Conservation (phyloP, 371 early-diverging fungal genomes). For the Conidiobolus incongruus region DNA sequence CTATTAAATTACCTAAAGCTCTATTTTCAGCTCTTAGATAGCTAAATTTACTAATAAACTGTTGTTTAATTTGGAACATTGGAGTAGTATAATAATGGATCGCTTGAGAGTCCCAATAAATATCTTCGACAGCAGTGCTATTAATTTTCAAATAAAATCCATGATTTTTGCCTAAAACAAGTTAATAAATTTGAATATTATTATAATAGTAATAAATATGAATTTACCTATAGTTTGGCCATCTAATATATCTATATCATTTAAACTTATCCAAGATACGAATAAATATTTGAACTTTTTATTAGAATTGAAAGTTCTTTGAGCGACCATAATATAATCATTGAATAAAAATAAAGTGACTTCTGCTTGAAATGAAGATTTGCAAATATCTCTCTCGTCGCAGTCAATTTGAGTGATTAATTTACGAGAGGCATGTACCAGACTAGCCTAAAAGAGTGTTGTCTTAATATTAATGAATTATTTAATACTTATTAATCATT, state of each 20-base stretch:
- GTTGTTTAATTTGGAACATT: background rate
- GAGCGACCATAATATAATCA: slow-evolving; percentile 1
- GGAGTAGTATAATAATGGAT: background rate
- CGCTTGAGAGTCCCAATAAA: slow-evolving; percentile 5
- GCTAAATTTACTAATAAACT: no score
- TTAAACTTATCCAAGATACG: slow-evolving; percentile 3
- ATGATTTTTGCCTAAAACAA: no score
- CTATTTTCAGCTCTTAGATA: no score
- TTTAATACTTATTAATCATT: background rate
- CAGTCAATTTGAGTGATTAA: slow-evolving; percentile 4
- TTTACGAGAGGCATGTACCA: slow-evolving; percentile 1
- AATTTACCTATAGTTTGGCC: background rate
- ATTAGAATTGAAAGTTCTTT: background rate
- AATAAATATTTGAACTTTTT: background rate
- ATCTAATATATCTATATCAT: slow-evolving; percentile 2
- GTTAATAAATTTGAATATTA: no score
- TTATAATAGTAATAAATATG: no score
- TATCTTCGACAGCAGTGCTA: background rate
- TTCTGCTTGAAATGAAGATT: background rate
- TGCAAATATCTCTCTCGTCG: slow-evolving; percentile 1
- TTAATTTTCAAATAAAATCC: no score
- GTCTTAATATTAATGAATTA: no score
- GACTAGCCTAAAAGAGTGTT: background rate
- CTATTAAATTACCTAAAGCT: no score
- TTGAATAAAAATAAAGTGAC: slow-evolving; percentile 1